Evolutionary conservation across 192 early-diverging fungal genomes (phyloP).

Genomic region (Rhizophagus prolifer): DNA sequence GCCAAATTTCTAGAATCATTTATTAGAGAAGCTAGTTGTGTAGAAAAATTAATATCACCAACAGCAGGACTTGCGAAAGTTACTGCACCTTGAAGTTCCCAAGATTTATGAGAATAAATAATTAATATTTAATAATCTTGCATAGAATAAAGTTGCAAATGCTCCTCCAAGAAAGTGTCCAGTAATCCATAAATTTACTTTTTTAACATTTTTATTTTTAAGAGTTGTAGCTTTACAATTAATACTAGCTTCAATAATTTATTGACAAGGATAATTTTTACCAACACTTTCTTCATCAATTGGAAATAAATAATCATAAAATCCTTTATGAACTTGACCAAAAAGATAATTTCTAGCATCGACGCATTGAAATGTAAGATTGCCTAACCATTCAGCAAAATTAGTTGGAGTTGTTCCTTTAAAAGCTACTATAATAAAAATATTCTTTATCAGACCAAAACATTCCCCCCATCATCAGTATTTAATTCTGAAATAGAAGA

Average conservation of each 20-base stretch:
- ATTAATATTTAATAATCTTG: constrained; percentile 18
- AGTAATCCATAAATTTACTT: constrained; percentile 42
- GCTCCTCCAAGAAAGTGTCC: constrained; percentile 44
- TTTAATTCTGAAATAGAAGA: constrained; percentile 36
- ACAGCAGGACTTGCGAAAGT: too few relatives aligned
- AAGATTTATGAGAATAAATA: too few relatives aligned
- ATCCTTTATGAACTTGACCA: constrained; percentile 40
- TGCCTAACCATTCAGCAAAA: constrained; percentile 39
- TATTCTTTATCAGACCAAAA: constrained; percentile 37
- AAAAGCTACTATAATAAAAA: constrained; percentile 38
- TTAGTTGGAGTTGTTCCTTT: constrained; percentile 46
- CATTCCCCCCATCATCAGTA: constrained; percentile 35
- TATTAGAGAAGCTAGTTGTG: too few relatives aligned
- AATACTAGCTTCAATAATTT: neutral
- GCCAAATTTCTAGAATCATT: constrained; percentile 15
- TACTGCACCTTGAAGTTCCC: too few relatives aligned
- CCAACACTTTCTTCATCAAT: too few relatives aligned
- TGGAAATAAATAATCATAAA: constrained; percentile 37
- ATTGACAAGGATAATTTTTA: neutral
- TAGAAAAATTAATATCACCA: too few relatives aligned
- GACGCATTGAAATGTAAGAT: constrained; percentile 36
- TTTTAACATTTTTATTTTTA: neutral
- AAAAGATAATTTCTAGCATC: constrained; percentile 39
- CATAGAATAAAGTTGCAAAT: constrained; percentile 35
- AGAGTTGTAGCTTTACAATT: neutral